These are phyloP conservation scores for Endogone sp. DNA, from an alignment of 192 early-diverging fungal species.

Conservation along the genomic window DNA sequence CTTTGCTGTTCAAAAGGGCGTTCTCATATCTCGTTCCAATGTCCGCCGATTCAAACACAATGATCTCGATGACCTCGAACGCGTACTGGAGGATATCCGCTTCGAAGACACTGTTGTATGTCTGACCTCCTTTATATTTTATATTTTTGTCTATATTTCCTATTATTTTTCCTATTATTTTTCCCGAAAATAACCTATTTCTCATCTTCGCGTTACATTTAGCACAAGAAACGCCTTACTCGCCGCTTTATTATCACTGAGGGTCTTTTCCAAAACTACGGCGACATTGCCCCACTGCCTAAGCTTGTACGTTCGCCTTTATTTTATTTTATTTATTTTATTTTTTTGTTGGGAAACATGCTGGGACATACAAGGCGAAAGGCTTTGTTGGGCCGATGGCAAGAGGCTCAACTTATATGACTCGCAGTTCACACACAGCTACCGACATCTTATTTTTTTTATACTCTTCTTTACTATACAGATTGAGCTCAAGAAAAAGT, in stretches of 20 bases:
- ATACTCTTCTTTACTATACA: too few relatives aligned
- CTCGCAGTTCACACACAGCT: too few relatives aligned
- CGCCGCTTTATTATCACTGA: constrained; percentile 94
- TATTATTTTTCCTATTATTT: too few relatives aligned
- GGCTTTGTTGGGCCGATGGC: too few relatives aligned
- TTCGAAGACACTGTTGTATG: constrained; percentile 53
- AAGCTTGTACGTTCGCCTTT: constrained; percentile 58
- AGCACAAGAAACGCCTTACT: constrained; percentile 75
- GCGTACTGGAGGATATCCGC: constrained; percentile 72
- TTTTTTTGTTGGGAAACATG: too few relatives aligned
- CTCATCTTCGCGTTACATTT: too few relatives aligned
- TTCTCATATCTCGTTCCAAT: constrained; percentile 84
- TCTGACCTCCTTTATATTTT: too few relatives aligned
- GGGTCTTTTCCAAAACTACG: constrained; percentile 84
- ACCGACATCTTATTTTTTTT: too few relatives aligned
- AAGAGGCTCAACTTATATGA: too few relatives aligned
- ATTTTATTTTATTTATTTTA: not conserved
- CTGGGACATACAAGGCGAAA: too few relatives aligned
- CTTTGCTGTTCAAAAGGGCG: constrained; percentile 88
- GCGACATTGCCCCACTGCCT: constrained; percentile 81
- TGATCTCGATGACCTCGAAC: constrained; percentile 93
- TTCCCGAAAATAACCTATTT: too few relatives aligned
- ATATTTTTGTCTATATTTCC: too few relatives aligned
- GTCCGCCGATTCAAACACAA: constrained; percentile 95
- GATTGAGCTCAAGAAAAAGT: constrained; percentile 87